Evolutionary conservation across 2,329 filamentous ascomycete species (phyloP).

Genomic region (Cryoendolithus antarcticus): DNA sequence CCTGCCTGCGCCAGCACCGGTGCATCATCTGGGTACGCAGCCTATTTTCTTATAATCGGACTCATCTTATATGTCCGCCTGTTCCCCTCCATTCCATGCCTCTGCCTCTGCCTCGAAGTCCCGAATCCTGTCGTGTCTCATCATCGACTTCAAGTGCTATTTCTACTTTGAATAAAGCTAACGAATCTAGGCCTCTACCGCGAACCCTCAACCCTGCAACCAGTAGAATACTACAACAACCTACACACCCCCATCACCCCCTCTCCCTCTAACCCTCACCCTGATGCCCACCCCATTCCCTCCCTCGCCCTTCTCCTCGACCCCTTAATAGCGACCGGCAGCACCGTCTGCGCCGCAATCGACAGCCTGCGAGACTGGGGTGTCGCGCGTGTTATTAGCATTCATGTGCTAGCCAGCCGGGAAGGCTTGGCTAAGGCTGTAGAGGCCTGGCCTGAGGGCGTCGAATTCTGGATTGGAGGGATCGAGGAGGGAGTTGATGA

Average conservation of each 20-base stretch:
- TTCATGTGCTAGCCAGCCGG: slow-evolving; percentile 61
- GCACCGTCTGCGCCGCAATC: slow-evolving; percentile 79
- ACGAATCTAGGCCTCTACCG: slow-evolving; percentile 61
- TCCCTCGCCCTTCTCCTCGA: slow-evolving; percentile 75
- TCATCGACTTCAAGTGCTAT: no score
- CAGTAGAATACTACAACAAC: slow-evolving; percentile 97
- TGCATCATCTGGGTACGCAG: slow-evolving; percentile 59
- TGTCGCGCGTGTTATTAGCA: slow-evolving; percentile 64
- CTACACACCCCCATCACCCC: slow-evolving; percentile 57
- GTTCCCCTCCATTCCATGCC: no score
- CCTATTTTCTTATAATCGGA: no score
- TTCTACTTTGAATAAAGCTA: no score
- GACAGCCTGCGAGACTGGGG: slow-evolving; percentile 86
- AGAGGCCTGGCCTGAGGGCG: slow-evolving; percentile 62
- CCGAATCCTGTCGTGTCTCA: no score
- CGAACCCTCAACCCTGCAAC: slow-evolving; percentile 72
- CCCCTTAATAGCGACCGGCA: slow-evolving; percentile 86
- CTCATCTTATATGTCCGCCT: no score
- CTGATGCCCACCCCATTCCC: slow-evolving; percentile 20
- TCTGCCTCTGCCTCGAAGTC: no score
- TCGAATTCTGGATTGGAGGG: slow-evolving; percentile 71
- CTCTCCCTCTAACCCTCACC: slow-evolving; percentile 24
- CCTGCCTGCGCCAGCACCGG: slow-evolving; percentile 64
- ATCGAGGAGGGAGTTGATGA: slow-evolving; percentile 62
- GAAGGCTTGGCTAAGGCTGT: slow-evolving; percentile 62